phyloP scores from a whole-genome alignment of 768 basidiomycete genomes.

The Boletus fagicola region DNA sequence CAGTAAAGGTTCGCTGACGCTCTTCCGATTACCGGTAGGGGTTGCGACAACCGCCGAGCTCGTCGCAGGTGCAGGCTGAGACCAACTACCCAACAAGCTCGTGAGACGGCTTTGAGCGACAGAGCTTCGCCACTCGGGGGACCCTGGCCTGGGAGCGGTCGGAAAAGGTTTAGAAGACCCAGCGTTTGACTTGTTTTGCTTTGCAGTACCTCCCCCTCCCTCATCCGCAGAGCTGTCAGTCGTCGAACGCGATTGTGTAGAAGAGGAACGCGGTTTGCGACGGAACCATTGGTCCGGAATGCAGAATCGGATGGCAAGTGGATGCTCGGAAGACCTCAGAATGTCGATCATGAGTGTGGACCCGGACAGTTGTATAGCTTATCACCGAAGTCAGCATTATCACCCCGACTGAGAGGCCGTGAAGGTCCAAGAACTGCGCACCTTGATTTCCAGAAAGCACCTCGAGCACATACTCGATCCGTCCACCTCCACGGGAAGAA shows the following conservation, averaged over 20 bases:
- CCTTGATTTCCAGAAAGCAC: conserved; percentile 53
- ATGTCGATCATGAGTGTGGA: conserved; percentile 16
- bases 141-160: conserved; percentile 22
- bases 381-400: background rate
- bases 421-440: conserved; percentile 33
- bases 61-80: conserved; percentile 44
- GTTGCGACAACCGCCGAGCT: conserved; percentile 31
- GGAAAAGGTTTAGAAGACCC: conserved; percentile 24
- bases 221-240: conserved; percentile 32
- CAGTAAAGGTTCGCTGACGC: conserved; percentile 70
- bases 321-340: conserved; percentile 10
- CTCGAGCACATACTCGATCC: conserved; percentile 72
- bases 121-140: conserved; percentile 52
- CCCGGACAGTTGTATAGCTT: conserved; percentile 16
- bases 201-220: conserved; percentile 64
- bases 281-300: conserved; percentile 82
- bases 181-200: conserved; percentile 35
- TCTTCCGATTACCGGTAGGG: conserved; percentile 47
- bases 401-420: too few species aligned
- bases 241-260: conserved; percentile 28
- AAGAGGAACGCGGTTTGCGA: conserved; percentile 54
- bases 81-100: conserved; percentile 66
- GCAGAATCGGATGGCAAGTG: conserved; percentile 52
- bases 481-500: conserved; percentile 60
- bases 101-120: conserved; percentile 61